Evolutionary conservation across 805 yeast species (phyloP), one percentile per base, ranked within the genome.

Genomic region (Saturnispora dispora): DNA sequence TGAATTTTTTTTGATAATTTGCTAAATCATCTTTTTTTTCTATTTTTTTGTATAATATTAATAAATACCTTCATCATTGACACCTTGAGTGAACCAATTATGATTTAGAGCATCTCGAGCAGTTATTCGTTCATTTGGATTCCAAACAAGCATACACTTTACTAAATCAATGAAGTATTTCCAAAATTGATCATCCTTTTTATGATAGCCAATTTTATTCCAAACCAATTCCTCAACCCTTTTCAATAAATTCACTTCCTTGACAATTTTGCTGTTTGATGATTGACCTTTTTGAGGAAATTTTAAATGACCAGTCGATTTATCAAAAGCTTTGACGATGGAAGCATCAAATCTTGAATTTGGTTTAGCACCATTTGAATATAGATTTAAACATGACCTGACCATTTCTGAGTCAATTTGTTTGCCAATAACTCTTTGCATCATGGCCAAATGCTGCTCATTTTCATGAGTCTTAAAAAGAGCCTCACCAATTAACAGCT

Each of bases 391-490:
- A 55, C 73, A 70, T 50, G 57, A 53, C 27, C 58, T 53, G 22
- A 71, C 71, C 49, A 71, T 52, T 27, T 58, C 56, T 15, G 61
- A 25, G 58, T 77, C 81, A 13, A 85, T 73, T 17, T 66, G 72
- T 55, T 70, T 66, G 20, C 84, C 85, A 25, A 83, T 73, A 20
- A 90, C 78, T 57, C 80, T 82, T 66, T 93, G 91, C 85, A 93
- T 93, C 85, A 93, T 83, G 15, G 96, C 96, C 65, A 93, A 71
- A 68, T 93, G 99, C 66, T 91, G 98, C 47, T 83, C 71, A 65
- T 91, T 90, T 63, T 93, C 97, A 65, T 91, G 96, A 1, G 98
- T 93, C 58, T 88, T 89, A 68, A 91, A 93, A 23, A 93, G 70
- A 0, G 97, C 96, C 62, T 88, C 96, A 27, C 99, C 99, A 18